phyloP scores from a whole-genome alignment of 805 yeast genomes.

The Saccharomyces cerevisiae region DNA sequence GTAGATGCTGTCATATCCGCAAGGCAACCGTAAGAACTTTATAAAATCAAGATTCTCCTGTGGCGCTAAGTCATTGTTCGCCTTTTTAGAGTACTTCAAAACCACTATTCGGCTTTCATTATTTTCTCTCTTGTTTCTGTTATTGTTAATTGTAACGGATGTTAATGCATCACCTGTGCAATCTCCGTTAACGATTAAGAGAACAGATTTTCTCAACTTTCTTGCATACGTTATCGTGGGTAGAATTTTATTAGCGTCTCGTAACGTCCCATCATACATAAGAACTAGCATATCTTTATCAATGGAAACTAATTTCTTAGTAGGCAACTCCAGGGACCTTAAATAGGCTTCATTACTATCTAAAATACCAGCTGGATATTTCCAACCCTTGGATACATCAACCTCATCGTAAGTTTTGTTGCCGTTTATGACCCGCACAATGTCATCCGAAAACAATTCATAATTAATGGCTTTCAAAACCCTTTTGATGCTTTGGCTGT shows the following conservation, averaged over 20 bases:
- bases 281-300: conserved; percentile 18
- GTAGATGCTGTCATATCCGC: conserved; percentile 21
- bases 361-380: conserved; percentile 20
- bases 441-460: conserved; percentile 22
- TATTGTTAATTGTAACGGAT: conserved; percentile 26
- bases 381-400: conserved; percentile 29
- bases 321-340: conserved; percentile 19
- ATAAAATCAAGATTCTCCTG: conserved; percentile 22
- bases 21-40: conserved; percentile 23
- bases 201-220: conserved; percentile 16
- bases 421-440: conserved; percentile 26
- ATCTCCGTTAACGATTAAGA: conserved; percentile 23
- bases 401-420: conserved; percentile 19
- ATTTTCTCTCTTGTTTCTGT: conserved; percentile 22
- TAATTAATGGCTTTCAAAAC: conserved; percentile 21
- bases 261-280: conserved; percentile 23
- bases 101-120: conserved; percentile 14
- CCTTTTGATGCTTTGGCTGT: conserved; percentile 12
- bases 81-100: conserved; percentile 16
- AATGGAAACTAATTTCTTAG: conserved; percentile 21
- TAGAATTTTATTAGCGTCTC: conserved; percentile 21
- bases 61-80: conserved; percentile 11
- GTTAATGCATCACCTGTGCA: conserved; percentile 26
- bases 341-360: conserved; percentile 25
- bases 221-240: conserved; percentile 24